These are phyloP conservation scores for Metroxylon sagu DNA, from an alignment of 176 grass and related monocot genomes.

Conservation along the genomic window DNA sequence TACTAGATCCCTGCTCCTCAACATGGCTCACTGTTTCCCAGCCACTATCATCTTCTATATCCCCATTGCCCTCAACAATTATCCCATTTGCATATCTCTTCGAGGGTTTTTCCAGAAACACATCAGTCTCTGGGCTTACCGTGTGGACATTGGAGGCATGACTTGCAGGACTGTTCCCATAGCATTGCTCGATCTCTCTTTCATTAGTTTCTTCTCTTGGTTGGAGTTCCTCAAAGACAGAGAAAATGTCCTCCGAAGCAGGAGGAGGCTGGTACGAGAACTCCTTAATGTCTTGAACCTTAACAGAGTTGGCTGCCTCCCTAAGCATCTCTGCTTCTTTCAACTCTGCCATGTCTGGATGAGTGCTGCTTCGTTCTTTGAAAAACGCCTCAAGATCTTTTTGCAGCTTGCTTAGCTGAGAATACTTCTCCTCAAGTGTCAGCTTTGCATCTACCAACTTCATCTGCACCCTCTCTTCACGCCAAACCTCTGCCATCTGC, in stretches of 20 bases:
- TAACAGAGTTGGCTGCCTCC: conserved; percentile 27
- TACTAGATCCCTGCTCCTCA: conserved; percentile 49
- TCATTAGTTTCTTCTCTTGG: conserved; percentile 38
- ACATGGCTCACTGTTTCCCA: conserved; percentile 77
- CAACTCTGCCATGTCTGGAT: conserved; percentile 17
- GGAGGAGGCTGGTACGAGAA: conserved; percentile 40
- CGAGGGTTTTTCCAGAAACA: conserved; percentile 33
- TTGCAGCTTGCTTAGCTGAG: conserved; percentile 35
- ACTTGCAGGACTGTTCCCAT: conserved; percentile 17
- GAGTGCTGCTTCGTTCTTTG: conserved; percentile 6
- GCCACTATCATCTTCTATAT: conserved; percentile 54
- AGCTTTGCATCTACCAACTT: conserved; percentile 69
- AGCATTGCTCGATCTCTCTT: conserved; percentile 49
- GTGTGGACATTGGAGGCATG: conserved; percentile 32
- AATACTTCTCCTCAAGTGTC: conserved; percentile 56
- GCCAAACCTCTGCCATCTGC: conserved; percentile 69
- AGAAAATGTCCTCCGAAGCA: conserved; percentile 48
- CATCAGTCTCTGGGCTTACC: conserved; percentile 34
- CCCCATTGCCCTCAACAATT: conserved; percentile 17
- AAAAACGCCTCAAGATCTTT: conserved; percentile 37
- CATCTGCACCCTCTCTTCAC: conserved; percentile 73
- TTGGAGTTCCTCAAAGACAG: conserved; percentile 63
- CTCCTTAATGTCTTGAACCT: conserved; percentile 31
- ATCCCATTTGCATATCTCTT: conserved; percentile 20
- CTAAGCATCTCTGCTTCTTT: conserved; percentile 38